Evolutionary conservation across 805 yeast genomes (phyloP).

Genomic region (Metschnikowia henanensis): DNA sequence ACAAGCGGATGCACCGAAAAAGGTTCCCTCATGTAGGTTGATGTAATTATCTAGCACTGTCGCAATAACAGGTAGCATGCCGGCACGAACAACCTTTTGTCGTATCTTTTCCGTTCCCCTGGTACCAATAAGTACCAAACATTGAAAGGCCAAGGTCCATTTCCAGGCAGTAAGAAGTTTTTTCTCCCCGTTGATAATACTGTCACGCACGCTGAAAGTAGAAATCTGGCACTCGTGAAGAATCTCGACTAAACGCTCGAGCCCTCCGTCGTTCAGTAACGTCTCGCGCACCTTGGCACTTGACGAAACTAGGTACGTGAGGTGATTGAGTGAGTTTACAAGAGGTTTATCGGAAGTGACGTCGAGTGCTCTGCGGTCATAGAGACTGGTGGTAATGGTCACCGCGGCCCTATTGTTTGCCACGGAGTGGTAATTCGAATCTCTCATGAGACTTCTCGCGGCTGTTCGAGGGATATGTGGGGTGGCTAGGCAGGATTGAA

Average conservation of each 20-base stretch:
- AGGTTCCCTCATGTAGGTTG: conserved; percentile 39
- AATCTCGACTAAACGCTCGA: conserved; percentile 83
- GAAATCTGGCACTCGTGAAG: conserved; percentile 71
- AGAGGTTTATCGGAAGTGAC: conserved; percentile 87
- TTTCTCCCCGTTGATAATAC: conserved; percentile 36
- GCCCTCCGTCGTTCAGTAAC: conserved; percentile 84
- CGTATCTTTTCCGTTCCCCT: conserved; percentile 88
- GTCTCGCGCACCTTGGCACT: conserved; percentile 91
- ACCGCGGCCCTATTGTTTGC: conserved; percentile 88
- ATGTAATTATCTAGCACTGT: conserved; percentile 89
- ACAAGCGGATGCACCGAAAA: conserved; percentile 17
- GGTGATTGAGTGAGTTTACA: conserved; percentile 87
- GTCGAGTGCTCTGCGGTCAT: conserved; percentile 91
- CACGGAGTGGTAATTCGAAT: conserved; percentile 80
- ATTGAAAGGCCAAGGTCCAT: conserved; percentile 95
- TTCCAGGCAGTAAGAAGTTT: conserved; percentile 85
- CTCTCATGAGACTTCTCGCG: conserved; percentile 51
- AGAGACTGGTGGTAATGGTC: conserved; percentile 81
- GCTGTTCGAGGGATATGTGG: not conserved
- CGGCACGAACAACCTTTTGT: conserved; percentile 86
- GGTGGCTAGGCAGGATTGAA: conserved; percentile 3
- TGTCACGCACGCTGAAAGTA: conserved; percentile 29
- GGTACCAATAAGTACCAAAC: conserved; percentile 87
- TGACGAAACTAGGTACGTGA: conserved; percentile 83
- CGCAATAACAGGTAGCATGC: conserved; percentile 86